phyloP scores from a whole-genome alignment of 805 yeast genomes.

The Barnettozyma salicaria region DNA sequence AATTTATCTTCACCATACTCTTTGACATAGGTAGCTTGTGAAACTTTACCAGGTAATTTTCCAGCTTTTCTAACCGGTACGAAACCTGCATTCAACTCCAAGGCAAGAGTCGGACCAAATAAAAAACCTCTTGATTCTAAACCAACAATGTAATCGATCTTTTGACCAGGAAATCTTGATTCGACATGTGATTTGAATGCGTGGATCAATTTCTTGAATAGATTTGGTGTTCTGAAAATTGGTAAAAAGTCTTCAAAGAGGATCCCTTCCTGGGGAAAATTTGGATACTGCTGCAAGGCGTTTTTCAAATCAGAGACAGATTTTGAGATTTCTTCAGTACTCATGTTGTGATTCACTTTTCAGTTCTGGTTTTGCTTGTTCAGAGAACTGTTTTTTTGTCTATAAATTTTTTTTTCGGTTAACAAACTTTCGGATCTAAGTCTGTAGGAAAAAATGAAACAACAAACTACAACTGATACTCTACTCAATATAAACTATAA shows the following conservation, averaged over 20 bases:
- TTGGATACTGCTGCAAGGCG: slow-evolving; percentile 73
- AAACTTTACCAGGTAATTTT: slow-evolving; percentile 84
- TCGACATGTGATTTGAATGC: slow-evolving; percentile 77
- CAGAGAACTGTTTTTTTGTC: too few relatives aligned
- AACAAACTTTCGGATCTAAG: neutral
- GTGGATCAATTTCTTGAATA: slow-evolving; percentile 73
- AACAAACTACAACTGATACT: neutral
- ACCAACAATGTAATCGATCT: slow-evolving; percentile 87
- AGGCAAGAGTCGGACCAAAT: slow-evolving; percentile 93
- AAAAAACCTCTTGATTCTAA: slow-evolving; percentile 95
- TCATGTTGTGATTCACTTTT: too few relatives aligned
- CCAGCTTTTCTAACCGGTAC: slow-evolving; percentile 95
- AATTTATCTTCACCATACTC: slow-evolving; percentile 91
- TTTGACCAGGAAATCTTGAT: slow-evolving; percentile 43
- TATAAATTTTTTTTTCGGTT: neutral
- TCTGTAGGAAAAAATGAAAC: neutral
- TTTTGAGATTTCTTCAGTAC: slow-evolving; percentile 19
- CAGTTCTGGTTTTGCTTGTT: too few relatives aligned
- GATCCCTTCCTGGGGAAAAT: slow-evolving; percentile 91
- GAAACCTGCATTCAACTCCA: slow-evolving; percentile 83
- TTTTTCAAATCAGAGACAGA: slow-evolving; percentile 43
- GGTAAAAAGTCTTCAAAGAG: slow-evolving; percentile 96
- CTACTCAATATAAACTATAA: neutral
- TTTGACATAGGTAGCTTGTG: slow-evolving; percentile 68
- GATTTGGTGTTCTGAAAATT: slow-evolving; percentile 73